Evolutionary conservation across 208 protist genomes (phyloP).

Genomic region (Sergeia podlipaevii): DNA sequence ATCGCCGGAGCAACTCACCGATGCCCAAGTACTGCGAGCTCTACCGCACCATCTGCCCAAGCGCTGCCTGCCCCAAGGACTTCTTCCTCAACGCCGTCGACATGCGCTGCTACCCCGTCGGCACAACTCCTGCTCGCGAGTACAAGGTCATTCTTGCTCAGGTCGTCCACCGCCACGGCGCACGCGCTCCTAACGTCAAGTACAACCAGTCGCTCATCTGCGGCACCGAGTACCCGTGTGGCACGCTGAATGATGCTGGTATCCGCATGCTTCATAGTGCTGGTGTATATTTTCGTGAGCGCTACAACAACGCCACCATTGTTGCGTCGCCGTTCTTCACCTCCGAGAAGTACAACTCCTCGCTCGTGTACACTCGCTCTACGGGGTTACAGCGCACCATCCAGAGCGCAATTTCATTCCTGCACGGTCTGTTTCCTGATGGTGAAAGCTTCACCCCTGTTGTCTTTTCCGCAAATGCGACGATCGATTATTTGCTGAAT

Average conservation of each 20-base stretch:
- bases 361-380: conserved; percentile 49
- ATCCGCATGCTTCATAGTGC: conserved; percentile 29
- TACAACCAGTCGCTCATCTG: conserved; percentile 29
- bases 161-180: conserved; percentile 48
- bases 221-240: conserved; percentile 30
- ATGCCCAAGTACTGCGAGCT: conserved; percentile 14
- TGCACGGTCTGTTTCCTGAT: conserved; percentile 44
- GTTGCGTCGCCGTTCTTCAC: conserved; percentile 37
- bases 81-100: conserved; percentile 15
- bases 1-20: background rate
- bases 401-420: conserved; percentile 48
- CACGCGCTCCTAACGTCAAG: conserved; percentile 13
- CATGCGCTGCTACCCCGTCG: conserved; percentile 18
- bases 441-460: conserved; percentile 33
- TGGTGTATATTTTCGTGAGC: conserved; percentile 26
- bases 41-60: conserved; percentile 27
- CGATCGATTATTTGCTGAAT: conserved; percentile 38
- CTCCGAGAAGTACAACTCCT: conserved; percentile 31
- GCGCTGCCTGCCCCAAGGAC: conserved; percentile 13
- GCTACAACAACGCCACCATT: conserved; percentile 34
- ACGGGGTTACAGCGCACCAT: conserved; percentile 47
- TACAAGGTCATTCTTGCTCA: conserved; percentile 34
- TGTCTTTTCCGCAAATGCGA: conserved; percentile 30
- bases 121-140: conserved; percentile 1
- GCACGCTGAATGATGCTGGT: conserved; percentile 31